Conservation (phyloP, 2,329 filamentous ascomycete genomes). For the Paraphoma sp. region DNA sequence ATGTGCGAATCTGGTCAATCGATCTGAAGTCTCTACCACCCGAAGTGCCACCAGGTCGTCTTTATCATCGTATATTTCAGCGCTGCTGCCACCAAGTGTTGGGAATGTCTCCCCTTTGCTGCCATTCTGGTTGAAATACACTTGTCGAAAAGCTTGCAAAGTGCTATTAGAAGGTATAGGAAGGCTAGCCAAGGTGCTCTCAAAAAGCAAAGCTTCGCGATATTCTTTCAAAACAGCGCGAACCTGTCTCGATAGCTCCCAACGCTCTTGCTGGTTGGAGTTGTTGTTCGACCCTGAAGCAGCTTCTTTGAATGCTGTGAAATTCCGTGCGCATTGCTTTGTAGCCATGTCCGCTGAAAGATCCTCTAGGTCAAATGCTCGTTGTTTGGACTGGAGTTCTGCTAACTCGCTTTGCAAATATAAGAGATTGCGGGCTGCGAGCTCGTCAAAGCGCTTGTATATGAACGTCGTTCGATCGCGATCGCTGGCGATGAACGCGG, state of each 20-base stretch:
- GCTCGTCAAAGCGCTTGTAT: background rate
- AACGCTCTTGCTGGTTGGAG: slow-evolving; percentile 7
- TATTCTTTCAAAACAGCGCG: slow-evolving; percentile 7
- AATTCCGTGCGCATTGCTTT: slow-evolving; percentile 5
- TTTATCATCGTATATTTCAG: slow-evolving; percentile 11
- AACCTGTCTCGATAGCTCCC: too few relatives aligned
- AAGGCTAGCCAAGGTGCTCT: slow-evolving; percentile 10
- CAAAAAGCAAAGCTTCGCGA: slow-evolving; percentile 10
- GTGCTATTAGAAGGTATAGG: background rate
- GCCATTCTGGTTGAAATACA: slow-evolving; percentile 1
- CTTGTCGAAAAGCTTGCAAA: slow-evolving; percentile 2
- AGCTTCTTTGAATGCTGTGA: slow-evolving; percentile 3
- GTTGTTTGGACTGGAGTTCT: background rate
- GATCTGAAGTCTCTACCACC: slow-evolving; percentile 29
- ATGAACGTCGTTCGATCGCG: background rate
- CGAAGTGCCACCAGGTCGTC: slow-evolving; percentile 33
- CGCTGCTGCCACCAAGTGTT: slow-evolving; percentile 12
- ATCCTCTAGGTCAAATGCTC: background rate
- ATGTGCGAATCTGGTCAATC: slow-evolving; percentile 17
- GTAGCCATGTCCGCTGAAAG: background rate
- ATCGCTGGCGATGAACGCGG: background rate
- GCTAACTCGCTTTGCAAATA: background rate
- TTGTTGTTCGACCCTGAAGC: background rate
- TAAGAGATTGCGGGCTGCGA: background rate
- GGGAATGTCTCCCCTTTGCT: slow-evolving; percentile 7